Evolutionary conservation across 2,329 filamentous ascomycete species (phyloP).

Genomic region (Penicillium brasilianum): DNA sequence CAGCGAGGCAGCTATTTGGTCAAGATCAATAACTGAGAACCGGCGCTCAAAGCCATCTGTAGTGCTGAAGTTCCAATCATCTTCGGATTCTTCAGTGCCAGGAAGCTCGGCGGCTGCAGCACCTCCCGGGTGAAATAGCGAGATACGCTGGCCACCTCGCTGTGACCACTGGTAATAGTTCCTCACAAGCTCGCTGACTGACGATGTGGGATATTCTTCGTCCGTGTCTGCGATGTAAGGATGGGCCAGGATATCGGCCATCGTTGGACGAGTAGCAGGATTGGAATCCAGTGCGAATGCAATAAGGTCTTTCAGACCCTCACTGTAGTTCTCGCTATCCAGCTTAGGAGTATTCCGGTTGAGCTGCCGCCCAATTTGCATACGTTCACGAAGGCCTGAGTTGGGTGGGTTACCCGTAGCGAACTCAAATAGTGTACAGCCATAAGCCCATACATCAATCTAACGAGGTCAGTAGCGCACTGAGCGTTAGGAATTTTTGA

Average conservation of each 20-base stretch:
- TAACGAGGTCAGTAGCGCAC: slow-evolving; percentile 28
- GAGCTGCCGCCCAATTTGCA: slow-evolving; percentile 53
- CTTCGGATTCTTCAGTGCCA: slow-evolving; percentile 50
- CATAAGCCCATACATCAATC: slow-evolving; percentile 59
- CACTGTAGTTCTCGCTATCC: slow-evolving; percentile 49
- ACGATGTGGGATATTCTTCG: slow-evolving; percentile 50
- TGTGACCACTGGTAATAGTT: slow-evolving; percentile 57
- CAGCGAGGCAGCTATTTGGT: slow-evolving; percentile 54
- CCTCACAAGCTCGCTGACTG: slow-evolving; percentile 52
- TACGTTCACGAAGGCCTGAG: slow-evolving; percentile 52
- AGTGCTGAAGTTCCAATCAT: slow-evolving; percentile 70
- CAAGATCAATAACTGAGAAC: slow-evolving; percentile 53
- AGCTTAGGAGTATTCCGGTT: slow-evolving; percentile 50
- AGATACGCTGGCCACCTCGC: slow-evolving; percentile 56
- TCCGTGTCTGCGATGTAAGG: slow-evolving; percentile 51
- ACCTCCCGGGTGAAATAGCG: slow-evolving; percentile 65
- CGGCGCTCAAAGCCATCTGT: slow-evolving; percentile 64
- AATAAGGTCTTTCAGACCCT: slow-evolving; percentile 52
- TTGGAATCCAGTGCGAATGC: slow-evolving; percentile 52
- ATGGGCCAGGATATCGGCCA: slow-evolving; percentile 53
- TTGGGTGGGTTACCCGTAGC: slow-evolving; percentile 57
- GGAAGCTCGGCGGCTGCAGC: slow-evolving; percentile 61
- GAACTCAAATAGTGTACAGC: slow-evolving; percentile 56
- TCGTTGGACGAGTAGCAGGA: slow-evolving; percentile 51
- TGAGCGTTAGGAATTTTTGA: not conserved